A percentile compares a stretch with the other conserved stretches of the same genome.
phyloP scores from a whole-genome alignment of 208 protist species.

The Crithidia bombi region DNA sequence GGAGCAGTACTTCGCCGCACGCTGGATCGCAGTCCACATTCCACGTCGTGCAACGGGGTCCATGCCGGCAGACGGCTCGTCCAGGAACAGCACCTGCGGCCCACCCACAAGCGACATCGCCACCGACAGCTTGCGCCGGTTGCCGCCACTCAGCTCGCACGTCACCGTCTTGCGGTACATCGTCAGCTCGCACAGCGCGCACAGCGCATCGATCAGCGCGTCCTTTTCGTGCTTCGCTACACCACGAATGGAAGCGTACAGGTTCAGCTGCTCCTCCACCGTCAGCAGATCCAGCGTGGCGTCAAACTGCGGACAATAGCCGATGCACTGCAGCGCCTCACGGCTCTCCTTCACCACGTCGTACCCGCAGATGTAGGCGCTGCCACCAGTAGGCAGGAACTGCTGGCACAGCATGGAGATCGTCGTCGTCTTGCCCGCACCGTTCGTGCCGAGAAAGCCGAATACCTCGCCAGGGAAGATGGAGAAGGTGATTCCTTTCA shows the following conservation, averaged over 20 bases:
- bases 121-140: constrained; percentile 74
- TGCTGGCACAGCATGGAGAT: constrained; percentile 86
- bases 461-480: constrained; percentile 83
- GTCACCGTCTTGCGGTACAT: constrained; percentile 37
- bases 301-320: constrained; percentile 95
- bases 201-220: constrained; percentile 37
- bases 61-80: constrained; percentile 79
- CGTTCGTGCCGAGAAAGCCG: constrained; percentile 90
- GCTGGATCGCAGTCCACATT: constrained; percentile 72
- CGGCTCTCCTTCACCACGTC: constrained; percentile 55
- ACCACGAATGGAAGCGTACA: constrained; percentile 40
- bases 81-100: constrained; percentile 62
- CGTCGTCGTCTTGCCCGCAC: constrained; percentile 87
- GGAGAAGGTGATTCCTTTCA: constrained; percentile 71
- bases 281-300: constrained; percentile 91
- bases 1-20: constrained; percentile 64
- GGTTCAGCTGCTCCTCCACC: constrained; percentile 75
- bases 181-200: constrained; percentile 34
- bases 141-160: constrained; percentile 55
- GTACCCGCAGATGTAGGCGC: constrained; percentile 59
- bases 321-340: constrained; percentile 60
- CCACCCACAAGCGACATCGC: constrained; percentile 71
- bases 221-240: constrained; percentile 31
- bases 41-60: constrained; percentile 61
- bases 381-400: constrained; percentile 67